Evolutionary conservation across 345 rosid genomes (phyloP), one percentile per base, ranked within the genome.

Genomic region (Limnanthes douglasii): DNA sequence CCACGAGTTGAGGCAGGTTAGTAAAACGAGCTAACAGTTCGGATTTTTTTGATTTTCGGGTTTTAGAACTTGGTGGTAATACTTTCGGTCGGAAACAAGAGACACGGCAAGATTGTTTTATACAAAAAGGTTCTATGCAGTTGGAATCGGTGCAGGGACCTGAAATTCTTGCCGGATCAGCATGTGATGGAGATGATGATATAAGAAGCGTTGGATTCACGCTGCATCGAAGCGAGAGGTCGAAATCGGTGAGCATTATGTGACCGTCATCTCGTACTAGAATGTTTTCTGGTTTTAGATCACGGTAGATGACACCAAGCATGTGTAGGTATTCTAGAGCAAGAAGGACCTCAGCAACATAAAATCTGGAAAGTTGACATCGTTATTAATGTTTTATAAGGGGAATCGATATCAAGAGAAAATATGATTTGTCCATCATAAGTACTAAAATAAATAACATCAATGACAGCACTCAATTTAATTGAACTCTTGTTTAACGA

Each of bases 211-310:
- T 88, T 13, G 97, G 97, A 39, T 59, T 79, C 22, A 88, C 97
- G 9, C 57, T 66, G 61, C 97, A 79, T 50, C 97, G 59, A 2
- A 88, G 81, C 13, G 97, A 88, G 43, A 88, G 69, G 46, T 88
- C 97, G 8, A 88, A 88, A 61, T 88, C 97, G 4, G 97, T 88
- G 34, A 88, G 90, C 97, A 88, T 88, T 16, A 88, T 88, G 61
- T 88, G 97, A 41, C 97, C 93, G 58, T 88, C 97, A 53, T 88
- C 97, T 20, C 93, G 74, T 24, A 88, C 97, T 24, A 88, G 81
- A 44, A 88, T 88, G 68, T 88, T 88, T 35, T 88, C 97, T 2
- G 97, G 93, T 62, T 88, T 88, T 64, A 88, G 53, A 49, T 88
- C 97, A 20, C 95, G 64, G 61, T 83, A 88, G 30, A 88, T 64